These are phyloP conservation scores for Gardenia jasminoides DNA, from an alignment of 257 asterid species.

Conservation along the genomic window DNA sequence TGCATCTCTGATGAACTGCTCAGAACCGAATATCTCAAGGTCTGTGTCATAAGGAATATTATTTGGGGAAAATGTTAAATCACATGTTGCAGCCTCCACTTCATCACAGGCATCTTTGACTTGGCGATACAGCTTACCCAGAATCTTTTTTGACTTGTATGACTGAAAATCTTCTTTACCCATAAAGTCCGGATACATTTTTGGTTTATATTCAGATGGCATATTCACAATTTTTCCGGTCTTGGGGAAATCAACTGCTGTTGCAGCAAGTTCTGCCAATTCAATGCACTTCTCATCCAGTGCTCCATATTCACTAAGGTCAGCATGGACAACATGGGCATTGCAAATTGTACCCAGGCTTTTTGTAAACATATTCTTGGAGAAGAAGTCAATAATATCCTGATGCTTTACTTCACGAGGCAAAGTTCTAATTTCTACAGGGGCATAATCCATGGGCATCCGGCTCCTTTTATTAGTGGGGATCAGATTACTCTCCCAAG, in stretches of 20 bases:
- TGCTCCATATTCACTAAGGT: constrained; percentile 74
- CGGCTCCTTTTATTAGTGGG: constrained; percentile 85
- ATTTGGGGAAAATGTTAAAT: constrained; percentile 20
- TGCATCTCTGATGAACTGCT: constrained; percentile 50
- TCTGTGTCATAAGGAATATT: constrained; percentile 52
- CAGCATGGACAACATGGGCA: constrained; percentile 97
- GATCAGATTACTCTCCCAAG: constrained; percentile 89
- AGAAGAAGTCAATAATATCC: constrained; percentile 75
- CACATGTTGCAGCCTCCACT: constrained; percentile 35
- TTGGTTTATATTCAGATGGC: constrained; percentile 66
- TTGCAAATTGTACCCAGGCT: constrained; percentile 88
- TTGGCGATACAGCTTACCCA: constrained; percentile 77
- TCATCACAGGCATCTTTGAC: constrained; percentile 43
- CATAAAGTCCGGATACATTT: constrained; percentile 86
- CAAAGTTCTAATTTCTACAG: constrained; percentile 43
- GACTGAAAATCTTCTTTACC: constrained; percentile 73
- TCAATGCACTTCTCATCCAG: constrained; percentile 78
- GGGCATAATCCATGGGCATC: constrained; percentile 75
- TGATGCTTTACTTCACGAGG: constrained; percentile 63
- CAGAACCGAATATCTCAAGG: constrained; percentile 57
- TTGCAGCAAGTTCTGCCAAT: constrained; percentile 91
- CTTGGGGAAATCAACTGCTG: constrained; percentile 92
- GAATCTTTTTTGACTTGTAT: constrained; percentile 53
- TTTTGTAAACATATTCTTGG: constrained; percentile 76
- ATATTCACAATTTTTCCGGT: constrained; percentile 69